These are phyloP conservation scores for Leishmania braziliensis DNA, from an alignment of 208 protist species.

Conservation along the genomic window DNA sequence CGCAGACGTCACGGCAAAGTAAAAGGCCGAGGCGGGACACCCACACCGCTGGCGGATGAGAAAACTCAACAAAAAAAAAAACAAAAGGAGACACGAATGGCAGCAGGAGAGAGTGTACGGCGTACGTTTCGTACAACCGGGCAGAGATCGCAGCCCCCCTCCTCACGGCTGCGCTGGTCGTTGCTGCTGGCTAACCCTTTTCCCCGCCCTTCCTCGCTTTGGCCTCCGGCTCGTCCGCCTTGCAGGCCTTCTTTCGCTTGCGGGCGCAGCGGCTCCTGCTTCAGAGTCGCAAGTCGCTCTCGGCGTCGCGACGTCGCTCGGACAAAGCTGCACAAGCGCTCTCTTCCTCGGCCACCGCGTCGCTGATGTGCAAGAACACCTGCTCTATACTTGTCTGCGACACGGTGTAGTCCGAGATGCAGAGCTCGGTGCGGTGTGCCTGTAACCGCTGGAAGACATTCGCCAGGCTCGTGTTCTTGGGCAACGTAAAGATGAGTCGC, in stretches of 20 bases:
- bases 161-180: not conserved
- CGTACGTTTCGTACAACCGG: not conserved
- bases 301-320: not conserved
- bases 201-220: not conserved
- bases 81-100: not conserved
- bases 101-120: not conserved
- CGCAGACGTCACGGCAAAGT: no score
- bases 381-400: conserved; percentile 61
- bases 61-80: conserved; percentile 4
- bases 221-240: not conserved
- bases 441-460: conserved; percentile 42
- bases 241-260: not conserved
- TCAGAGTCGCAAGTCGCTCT: not conserved
- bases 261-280: not conserved
- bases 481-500: conserved; percentile 38
- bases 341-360: conserved; percentile 7
- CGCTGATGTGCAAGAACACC: conserved; percentile 53
- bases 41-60: no score
- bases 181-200: not conserved
- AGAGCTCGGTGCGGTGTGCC: conserved; percentile 28
- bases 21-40: no score
- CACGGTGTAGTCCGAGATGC: conserved; percentile 66
- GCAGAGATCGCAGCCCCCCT: no score
- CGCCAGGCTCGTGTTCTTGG: conserved; percentile 27
- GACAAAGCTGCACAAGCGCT: not conserved